Evolutionary conservation across 2,329 filamentous ascomycete genomes (phyloP).

Genomic region (Pestalotiopsis sp.): DNA sequence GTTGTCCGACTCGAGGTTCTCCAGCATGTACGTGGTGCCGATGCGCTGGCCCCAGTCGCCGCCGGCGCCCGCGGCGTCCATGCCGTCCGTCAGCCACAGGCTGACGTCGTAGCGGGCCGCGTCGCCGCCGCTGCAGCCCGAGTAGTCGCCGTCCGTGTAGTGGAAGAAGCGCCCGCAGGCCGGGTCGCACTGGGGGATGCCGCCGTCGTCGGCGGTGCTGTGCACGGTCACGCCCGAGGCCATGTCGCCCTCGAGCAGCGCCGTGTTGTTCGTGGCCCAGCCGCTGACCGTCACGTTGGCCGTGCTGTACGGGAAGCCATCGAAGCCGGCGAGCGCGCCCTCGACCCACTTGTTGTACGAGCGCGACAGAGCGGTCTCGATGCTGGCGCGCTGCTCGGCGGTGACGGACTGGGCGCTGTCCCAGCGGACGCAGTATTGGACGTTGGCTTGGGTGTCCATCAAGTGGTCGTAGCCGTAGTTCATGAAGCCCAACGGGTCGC

Average conservation of each 20-base stretch:
- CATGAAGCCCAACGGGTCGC: constrained; percentile 2
- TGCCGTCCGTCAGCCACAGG: constrained; percentile 9
- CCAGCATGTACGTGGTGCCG: constrained; percentile 45
- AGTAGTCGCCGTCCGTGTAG: constrained; percentile 14
- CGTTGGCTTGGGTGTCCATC: constrained; percentile 12
- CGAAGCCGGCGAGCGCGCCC: constrained; percentile 10
- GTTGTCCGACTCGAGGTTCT: constrained; percentile 35
- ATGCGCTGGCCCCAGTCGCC: constrained; percentile 37
- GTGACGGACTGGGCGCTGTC: constrained; percentile 9
- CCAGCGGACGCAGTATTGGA: constrained; percentile 14
- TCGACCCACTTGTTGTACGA: constrained; percentile 11
- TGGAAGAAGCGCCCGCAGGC: constrained; percentile 10
- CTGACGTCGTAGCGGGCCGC: constrained; percentile 12
- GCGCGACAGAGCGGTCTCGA: constrained; percentile 5
- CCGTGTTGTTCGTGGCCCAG: constrained; percentile 10
- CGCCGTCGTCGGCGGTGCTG: constrained; percentile 6
- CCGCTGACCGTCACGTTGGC: constrained; percentile 12
- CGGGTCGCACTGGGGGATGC: constrained; percentile 12
- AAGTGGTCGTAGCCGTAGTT: constrained; percentile 14
- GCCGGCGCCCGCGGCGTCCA: constrained; percentile 8
- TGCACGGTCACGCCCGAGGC: constrained; percentile 6
- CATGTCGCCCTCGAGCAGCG: constrained; percentile 3
- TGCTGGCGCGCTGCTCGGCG: constrained; percentile 8
- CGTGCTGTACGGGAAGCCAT: constrained; percentile 9
- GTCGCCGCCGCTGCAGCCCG: constrained; percentile 10